Evolutionary conservation across 352 stramenopile species (phyloP).

Genomic region (Globisporangium radiosum): DNA sequence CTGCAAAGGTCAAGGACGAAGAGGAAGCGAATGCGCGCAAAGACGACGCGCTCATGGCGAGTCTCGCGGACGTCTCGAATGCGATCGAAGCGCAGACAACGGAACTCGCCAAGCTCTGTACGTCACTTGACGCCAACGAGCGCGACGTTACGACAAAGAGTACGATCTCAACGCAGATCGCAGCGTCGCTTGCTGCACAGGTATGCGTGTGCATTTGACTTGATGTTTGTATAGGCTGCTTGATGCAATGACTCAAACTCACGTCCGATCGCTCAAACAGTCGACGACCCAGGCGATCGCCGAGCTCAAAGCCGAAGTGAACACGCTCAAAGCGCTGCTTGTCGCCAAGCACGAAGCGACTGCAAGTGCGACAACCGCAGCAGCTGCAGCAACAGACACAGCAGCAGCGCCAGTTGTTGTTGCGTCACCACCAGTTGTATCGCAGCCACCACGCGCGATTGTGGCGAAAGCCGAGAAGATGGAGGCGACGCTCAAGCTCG

Average conservation of each 20-base stretch:
- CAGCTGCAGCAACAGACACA: background rate
- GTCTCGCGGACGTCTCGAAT: conserved; percentile 38
- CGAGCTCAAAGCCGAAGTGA: conserved; percentile 62
- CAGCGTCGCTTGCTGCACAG: conserved; percentile 41
- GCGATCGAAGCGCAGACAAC: conserved; percentile 63
- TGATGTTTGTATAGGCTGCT: too few relatives aligned
- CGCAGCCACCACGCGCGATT: conserved; percentile 3
- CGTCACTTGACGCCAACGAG: conserved; percentile 52
- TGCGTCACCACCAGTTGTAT: background rate
- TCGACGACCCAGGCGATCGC: conserved; percentile 52
- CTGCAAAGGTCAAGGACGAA: conserved; percentile 39
- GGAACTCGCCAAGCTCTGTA: conserved; percentile 47
- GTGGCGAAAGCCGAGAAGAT: conserved; percentile 36
- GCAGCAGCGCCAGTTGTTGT: background rate
- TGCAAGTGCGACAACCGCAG: background rate
- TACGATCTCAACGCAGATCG: conserved; percentile 36
- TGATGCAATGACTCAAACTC: too few relatives aligned
- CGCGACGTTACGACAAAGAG: conserved; percentile 39
- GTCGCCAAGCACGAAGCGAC: conserved; percentile 21
- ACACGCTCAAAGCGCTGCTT: conserved; percentile 53
- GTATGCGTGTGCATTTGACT: conserved; percentile 4
- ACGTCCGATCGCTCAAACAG: conserved; percentile 4
- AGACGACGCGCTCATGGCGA: conserved; percentile 36
- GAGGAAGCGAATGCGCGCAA: conserved; percentile 45
- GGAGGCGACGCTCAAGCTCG: conserved; percentile 35